Percentiles rank a stretch among this genome's conserved stretches.
Conservation (phyloP, 345 rosid species). For the Citrus inodora region DNA sequence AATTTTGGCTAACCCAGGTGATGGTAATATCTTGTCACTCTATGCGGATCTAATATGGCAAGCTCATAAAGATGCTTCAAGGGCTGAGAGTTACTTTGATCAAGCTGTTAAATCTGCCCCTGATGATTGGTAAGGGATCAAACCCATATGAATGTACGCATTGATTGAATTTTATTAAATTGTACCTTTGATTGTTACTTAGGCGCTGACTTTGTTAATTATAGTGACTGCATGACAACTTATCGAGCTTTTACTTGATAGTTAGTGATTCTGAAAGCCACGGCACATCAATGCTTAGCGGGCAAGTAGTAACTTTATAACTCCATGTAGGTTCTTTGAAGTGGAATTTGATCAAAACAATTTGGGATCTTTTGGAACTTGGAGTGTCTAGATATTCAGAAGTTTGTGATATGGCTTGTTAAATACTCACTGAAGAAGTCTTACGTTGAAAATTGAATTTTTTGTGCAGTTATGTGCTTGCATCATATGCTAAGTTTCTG, state of each 20-base stretch:
- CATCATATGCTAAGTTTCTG: constrained; percentile 70
- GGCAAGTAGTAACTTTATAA: background rate
- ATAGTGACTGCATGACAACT: background rate
- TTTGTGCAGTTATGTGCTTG: constrained; percentile 53
- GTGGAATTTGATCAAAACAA: background rate
- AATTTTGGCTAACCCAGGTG: constrained; percentile 54
- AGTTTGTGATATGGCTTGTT: background rate
- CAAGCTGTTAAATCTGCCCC: constrained; percentile 61
- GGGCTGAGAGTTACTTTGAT: constrained; percentile 54
- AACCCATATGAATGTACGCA: background rate
- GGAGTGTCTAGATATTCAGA: background rate
- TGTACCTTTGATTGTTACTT: background rate
- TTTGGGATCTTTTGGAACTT: background rate
- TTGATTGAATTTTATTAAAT: background rate
- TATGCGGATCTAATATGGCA: constrained; percentile 66
- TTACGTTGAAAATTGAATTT: background rate
- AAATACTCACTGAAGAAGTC: background rate
- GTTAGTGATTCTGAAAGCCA: too few relatives aligned
- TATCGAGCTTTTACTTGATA: too few relatives aligned
- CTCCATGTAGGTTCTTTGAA: background rate
- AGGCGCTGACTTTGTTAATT: background rate
- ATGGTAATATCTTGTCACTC: constrained; percentile 52
- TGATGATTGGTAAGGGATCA: constrained; percentile 47
- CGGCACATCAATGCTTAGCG: too few relatives aligned
- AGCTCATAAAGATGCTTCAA: constrained; percentile 37